Conservation (phyloP, 495 filamentous ascomycete species). For the Aspergillus indologenus region DNA sequence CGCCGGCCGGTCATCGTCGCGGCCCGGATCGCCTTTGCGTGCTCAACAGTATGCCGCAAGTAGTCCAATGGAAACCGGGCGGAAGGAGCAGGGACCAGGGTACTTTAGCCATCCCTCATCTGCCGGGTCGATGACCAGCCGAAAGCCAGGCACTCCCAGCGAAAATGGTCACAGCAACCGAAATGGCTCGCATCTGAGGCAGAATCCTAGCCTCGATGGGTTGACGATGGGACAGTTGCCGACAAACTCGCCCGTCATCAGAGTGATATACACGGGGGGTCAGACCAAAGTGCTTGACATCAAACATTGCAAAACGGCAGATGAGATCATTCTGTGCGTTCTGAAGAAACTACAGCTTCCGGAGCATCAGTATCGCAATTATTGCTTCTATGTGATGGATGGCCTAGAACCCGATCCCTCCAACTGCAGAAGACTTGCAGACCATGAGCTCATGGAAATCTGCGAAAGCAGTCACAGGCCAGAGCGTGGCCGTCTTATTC, state of each 20-base stretch:
- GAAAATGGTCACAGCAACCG: conserved; percentile 33
- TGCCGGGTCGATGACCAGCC: conserved; percentile 43
- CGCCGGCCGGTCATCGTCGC: conserved; percentile 54
- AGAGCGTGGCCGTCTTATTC: conserved; percentile 85
- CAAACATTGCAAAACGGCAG: conserved; percentile 80
- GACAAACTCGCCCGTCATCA: conserved; percentile 74
- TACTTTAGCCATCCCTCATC: conserved; percentile 55
- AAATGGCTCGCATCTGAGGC: conserved; percentile 42
- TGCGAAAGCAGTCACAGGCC: conserved; percentile 57
- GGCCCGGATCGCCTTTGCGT: conserved; percentile 68
- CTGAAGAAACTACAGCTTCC: conserved; percentile 75
- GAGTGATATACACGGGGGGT: conserved; percentile 88
- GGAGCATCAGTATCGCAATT: conserved; percentile 73
- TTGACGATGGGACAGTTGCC: conserved; percentile 79
- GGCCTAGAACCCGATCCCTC: conserved; percentile 77
- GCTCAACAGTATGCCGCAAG: conserved; percentile 47
- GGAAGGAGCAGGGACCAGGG: conserved; percentile 48
- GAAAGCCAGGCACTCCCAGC: conserved; percentile 45
- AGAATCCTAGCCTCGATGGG: conserved; percentile 73
- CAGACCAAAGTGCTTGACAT: conserved; percentile 88
- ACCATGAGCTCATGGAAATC: conserved; percentile 82
- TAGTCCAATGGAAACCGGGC: conserved; percentile 46
- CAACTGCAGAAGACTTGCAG: conserved; percentile 72
- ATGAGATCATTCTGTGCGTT: conserved; percentile 84
- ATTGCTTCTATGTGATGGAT: conserved; percentile 79